Base-by-base conservation (phyloP, 495 filamentous ascomycete genomes). In the Eremomyces bilateralis region DNA sequence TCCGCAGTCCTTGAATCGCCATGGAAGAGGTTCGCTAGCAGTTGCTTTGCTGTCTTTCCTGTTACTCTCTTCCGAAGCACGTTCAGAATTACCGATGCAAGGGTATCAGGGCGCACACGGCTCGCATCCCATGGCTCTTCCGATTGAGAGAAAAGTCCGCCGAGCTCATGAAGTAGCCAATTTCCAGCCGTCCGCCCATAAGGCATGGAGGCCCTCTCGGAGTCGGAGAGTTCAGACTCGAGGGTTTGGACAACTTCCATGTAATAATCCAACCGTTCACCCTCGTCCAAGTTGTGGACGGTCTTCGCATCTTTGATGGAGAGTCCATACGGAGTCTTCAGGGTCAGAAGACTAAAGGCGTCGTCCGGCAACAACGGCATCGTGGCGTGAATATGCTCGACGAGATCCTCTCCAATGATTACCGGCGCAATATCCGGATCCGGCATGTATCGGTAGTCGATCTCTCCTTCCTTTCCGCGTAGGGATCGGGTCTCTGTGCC, bases 361-460 rank as follows among this genome's bases (percentile, higher is more conserved):
- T 68, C 56, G 40, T 93, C 83, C 0, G 84, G 80, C 11, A 77
- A 51, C 8, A 57, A 50, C 0, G 80, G 81, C 28, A 90, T 56
- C 0, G 53, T 69, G 3, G 54, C 41, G 4, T 47, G 52, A 6
- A 95, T 58, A 40, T 70, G 54, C 6, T 61, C 46, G 13, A 93
- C 54, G 3, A 94, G 58, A 29, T 78, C 72, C 33, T 65, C 42
- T 10, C 69, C 73, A 41, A 99, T 73, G 3, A 80, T 47, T 6
- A 99, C 59, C 0, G 90, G 80, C 0, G 65, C 65, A 6, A 99
- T 57, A 52, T 99, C 88, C 1, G 88, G 81, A 51, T 99, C 88
- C 1, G 88, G 88, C 90, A 97, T 95, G 51, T 95, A 97, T 29
- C 88, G 64, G 49, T 97, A 97, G 45, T 97, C 88, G 1, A 95